Conservation (phyloP, 495 filamentous ascomycete genomes). For the Podospora didyma region DNA sequence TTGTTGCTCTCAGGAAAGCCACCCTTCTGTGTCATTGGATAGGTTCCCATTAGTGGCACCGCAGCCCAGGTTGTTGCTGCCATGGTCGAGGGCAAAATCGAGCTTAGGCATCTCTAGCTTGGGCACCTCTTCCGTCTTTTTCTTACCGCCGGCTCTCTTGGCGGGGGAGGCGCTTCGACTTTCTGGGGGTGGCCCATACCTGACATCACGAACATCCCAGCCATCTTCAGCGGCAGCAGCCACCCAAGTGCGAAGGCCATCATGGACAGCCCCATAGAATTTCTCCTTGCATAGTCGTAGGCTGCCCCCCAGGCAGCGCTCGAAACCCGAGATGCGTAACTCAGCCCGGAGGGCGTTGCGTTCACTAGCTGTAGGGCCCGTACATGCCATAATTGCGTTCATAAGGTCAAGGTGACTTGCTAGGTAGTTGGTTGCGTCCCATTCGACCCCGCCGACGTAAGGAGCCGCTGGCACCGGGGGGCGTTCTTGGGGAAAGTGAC, state of each 20-base stretch:
- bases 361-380: slow-evolving; percentile 60
- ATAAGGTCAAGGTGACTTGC: slow-evolving; percentile 88
- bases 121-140: slow-evolving; percentile 39
- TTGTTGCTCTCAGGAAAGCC: slow-evolving; percentile 28
- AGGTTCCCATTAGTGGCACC: too few relatives aligned
- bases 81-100: slow-evolving; percentile 37
- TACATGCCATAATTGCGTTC: slow-evolving; percentile 84
- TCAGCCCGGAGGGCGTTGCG: slow-evolving; percentile 76
- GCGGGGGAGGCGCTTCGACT: slow-evolving; percentile 46
- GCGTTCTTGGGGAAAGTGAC: slow-evolving; percentile 81
- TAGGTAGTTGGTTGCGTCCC: slow-evolving; percentile 97
- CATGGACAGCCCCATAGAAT: slow-evolving; percentile 88
- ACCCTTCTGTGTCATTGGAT: slow-evolving; percentile 13
- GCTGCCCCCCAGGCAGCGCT: slow-evolving; percentile 80
- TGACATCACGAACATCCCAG: slow-evolving; percentile 74
- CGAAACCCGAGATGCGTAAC: slow-evolving; percentile 81
- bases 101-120: slow-evolving; percentile 56
- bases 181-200: slow-evolving; percentile 60
- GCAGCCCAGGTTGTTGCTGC: neutral
- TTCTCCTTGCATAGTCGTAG: slow-evolving; percentile 95
- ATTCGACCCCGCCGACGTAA: slow-evolving; percentile 96
- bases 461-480: slow-evolving; percentile 92
- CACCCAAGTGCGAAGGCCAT: slow-evolving; percentile 85
- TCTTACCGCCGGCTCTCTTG: slow-evolving; percentile 37
- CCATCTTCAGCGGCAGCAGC: slow-evolving; percentile 80